Evolutionary conservation across 352 stramenopile genomes (phyloP).

Genomic region (Blastocystis sp.): DNA sequence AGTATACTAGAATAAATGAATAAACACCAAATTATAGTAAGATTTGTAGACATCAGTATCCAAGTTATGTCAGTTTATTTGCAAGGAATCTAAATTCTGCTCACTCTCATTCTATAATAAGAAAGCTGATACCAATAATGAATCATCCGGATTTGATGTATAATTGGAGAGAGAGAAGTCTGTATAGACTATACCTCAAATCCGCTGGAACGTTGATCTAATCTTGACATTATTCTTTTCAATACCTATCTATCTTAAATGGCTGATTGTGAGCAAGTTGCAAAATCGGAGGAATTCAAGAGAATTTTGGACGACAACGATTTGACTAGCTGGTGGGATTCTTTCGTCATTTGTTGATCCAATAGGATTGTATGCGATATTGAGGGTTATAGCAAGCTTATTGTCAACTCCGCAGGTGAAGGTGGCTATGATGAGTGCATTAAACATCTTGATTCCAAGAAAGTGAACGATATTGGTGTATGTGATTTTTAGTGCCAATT

Average conservation of each 20-base stretch:
- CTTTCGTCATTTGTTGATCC: neutral
- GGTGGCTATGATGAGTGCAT: conserved; percentile 61
- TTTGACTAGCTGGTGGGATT: conserved; percentile 45
- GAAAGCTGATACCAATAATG: neutral
- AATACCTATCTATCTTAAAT: neutral
- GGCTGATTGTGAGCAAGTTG: conserved; percentile 16
- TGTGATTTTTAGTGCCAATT: conserved; percentile 39
- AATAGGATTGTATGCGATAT: conserved; percentile 57
- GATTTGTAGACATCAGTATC: too few species aligned
- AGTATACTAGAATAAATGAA: too few species aligned
- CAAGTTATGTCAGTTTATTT: too few species aligned
- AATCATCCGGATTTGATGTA: conserved; percentile 46
- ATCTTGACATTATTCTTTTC: conserved; percentile 31
- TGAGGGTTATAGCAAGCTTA: conserved; percentile 23
- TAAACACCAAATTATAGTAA: too few species aligned
- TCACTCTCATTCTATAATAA: neutral
- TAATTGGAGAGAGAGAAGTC: neutral
- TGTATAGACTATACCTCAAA: neutral
- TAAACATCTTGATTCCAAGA: conserved; percentile 36
- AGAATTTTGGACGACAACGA: conserved; percentile 57
- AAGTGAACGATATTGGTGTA: neutral
- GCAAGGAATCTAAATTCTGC: neutral
- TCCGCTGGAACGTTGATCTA: conserved; percentile 37
- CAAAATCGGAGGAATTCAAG: conserved; percentile 39
- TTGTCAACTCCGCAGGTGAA: conserved; percentile 42